Conservation (phyloP, 805 yeast genomes). For the Saturnispora saitoi region DNA sequence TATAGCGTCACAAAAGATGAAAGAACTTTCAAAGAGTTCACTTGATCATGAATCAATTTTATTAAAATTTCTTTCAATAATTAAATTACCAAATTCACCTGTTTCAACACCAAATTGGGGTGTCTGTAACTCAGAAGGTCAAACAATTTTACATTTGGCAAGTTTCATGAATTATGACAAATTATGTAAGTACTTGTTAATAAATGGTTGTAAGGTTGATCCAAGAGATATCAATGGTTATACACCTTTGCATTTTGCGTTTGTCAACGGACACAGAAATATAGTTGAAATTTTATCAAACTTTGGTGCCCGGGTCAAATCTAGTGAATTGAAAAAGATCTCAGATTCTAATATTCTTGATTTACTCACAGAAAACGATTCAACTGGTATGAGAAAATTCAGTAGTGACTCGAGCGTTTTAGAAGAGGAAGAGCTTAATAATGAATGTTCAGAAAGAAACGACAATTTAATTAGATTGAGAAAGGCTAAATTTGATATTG, state of each 20-base stretch:
- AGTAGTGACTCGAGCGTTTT: constrained; percentile 7
- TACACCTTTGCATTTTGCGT: constrained; percentile 84
- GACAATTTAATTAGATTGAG: neutral
- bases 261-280: constrained; percentile 63
- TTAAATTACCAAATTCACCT: constrained; percentile 59
- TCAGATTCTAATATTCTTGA: constrained; percentile 34
- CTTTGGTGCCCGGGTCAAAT: constrained; percentile 36
- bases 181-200: constrained; percentile 55
- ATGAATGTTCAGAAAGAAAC: neutral
- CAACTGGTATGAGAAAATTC: constrained; percentile 4
- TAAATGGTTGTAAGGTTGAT: constrained; percentile 58
- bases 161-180: constrained; percentile 61
- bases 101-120: constrained; percentile 64
- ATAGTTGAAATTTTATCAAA: constrained; percentile 53
- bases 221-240: constrained; percentile 70
- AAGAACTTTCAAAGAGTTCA: constrained; percentile 35
- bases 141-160: constrained; percentile 81
- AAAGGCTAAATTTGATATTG: neutral
- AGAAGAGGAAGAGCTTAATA: constrained; percentile 7
- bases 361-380: constrained; percentile 19
- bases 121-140: constrained; percentile 74
- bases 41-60: constrained; percentile 43
- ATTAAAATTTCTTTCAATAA: constrained; percentile 44
- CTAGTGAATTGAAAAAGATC: constrained; percentile 41
- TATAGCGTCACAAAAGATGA: constrained; percentile 43